These are phyloP conservation scores for Colletotrichum falcatum DNA, from an alignment of 2,329 filamentous ascomycete species.

Conservation along the genomic window DNA sequence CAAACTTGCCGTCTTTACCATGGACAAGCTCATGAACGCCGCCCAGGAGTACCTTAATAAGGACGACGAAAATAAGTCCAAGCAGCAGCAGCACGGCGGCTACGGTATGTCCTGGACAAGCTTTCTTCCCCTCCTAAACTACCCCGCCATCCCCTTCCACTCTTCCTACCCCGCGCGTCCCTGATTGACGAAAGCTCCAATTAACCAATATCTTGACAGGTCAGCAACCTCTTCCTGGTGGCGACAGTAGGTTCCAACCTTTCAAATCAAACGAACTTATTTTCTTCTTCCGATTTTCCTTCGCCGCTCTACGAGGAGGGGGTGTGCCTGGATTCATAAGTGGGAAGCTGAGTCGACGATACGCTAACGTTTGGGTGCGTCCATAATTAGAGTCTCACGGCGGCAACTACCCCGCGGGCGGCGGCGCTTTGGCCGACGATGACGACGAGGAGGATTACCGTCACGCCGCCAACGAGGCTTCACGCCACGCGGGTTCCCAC, in stretches of 20 bases:
- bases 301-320: not conserved
- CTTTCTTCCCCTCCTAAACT: slow-evolving; percentile 8
- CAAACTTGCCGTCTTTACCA: slow-evolving; percentile 38
- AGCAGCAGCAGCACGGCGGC: slow-evolving; percentile 38
- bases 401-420: slow-evolving; percentile 48
- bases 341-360: not conserved
- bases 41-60: slow-evolving; percentile 50
- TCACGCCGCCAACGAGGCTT: slow-evolving; percentile 61
- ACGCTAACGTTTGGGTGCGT: not conserved
- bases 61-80: slow-evolving; percentile 47
- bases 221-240: slow-evolving; percentile 40
- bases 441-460: slow-evolving; percentile 62
- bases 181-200: slow-evolving; percentile 15
- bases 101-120: slow-evolving; percentile 19
- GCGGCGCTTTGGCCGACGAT: slow-evolving; percentile 52
- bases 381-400: slow-evolving; percentile 48
- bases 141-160: slow-evolving; percentile 34
- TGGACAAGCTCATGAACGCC: slow-evolving; percentile 54
- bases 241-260: slow-evolving; percentile 47
- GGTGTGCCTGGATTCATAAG: not conserved
- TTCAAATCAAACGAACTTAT: not conserved
- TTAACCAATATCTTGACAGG: slow-evolving; percentile 22
- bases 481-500: slow-evolving; percentile 58
- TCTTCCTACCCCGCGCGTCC: slow-evolving; percentile 23
- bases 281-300: not conserved